These are phyloP conservation scores for Sonneratia alba DNA, from an alignment of 345 rosid species.

Conservation along the genomic window DNA sequence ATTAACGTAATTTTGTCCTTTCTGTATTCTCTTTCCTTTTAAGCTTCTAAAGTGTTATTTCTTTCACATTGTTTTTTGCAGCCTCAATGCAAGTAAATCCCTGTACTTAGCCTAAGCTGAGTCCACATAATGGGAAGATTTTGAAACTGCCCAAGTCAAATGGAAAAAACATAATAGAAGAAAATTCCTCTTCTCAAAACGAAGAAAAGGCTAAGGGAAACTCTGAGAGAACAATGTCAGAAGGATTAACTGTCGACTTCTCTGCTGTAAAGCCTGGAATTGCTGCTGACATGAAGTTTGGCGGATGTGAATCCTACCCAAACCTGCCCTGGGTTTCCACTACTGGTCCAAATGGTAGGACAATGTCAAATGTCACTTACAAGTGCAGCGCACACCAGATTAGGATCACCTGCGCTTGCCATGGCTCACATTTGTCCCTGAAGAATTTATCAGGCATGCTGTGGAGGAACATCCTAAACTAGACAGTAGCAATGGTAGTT, in stretches of 20 bases:
- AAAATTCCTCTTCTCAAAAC: slow-evolving; percentile 56
- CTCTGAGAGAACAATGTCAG: slow-evolving; percentile 39
- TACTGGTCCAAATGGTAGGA: slow-evolving; percentile 72
- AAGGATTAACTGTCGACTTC: slow-evolving; percentile 46
- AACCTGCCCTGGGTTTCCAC: slow-evolving; percentile 96
- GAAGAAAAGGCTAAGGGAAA: slow-evolving; percentile 45
- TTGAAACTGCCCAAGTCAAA: slow-evolving; percentile 42
- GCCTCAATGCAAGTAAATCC: slow-evolving; percentile 31
- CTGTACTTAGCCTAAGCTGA: slow-evolving; percentile 27
- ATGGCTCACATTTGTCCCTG: slow-evolving; percentile 88
- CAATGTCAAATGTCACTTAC: slow-evolving; percentile 88
- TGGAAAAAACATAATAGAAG: slow-evolving; percentile 61
- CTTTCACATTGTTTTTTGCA: slow-evolving; percentile 10
- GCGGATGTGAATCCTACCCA: slow-evolving; percentile 81
- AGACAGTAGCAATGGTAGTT: slow-evolving; percentile 39
- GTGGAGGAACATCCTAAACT: slow-evolving; percentile 49
- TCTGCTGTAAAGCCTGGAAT: slow-evolving; percentile 86
- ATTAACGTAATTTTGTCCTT: neutral
- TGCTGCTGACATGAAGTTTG: slow-evolving; percentile 71
- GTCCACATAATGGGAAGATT: slow-evolving; percentile 29
- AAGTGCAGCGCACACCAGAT: slow-evolving; percentile 61
- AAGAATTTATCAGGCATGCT: slow-evolving; percentile 88
- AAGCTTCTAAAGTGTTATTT: neutral
- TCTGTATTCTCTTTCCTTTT: neutral
- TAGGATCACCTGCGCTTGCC: slow-evolving; percentile 90